Base-by-base conservation (phyloP, 2,329 filamentous ascomycete species). In the Talaromyces sp. region DNA sequence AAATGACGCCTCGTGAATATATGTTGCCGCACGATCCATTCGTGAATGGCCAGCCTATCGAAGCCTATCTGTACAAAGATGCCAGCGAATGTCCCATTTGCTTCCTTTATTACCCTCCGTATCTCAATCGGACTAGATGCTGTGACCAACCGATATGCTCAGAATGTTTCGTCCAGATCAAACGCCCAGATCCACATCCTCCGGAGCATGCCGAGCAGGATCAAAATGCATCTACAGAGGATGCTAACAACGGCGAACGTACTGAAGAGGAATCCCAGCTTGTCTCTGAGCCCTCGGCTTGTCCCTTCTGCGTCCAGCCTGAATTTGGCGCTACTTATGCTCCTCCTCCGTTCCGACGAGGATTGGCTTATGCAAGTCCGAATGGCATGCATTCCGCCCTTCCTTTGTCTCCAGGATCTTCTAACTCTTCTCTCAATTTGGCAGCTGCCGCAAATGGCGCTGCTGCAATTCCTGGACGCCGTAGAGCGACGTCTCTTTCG, bases 91-190 rank as follows among this genome's bases (percentile, higher is more conserved):
- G 94, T 69, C 93, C 94, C 5, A 96, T 99, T 63, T 99, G 94
- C 79, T 96, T 97, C 72, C 81, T 97, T 57, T 95, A 92, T 67
- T 99, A 97, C 66, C 94, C 94, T 0, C 92, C 92, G 3, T 95
- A 95, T 70, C 82, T 99, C 31, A 99, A 99, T 76, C 89, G 88
- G 65, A 99, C 94, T 0, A 83, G 94, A 65, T 99, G 94, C 72
- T 99, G 94, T 74, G 92, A 96, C 68, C 94, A 99, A 72, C 83
- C 90, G 6, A 97, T 99, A 64, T 99, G 94, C 77, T 97, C 92
- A 48, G 94, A 99, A 77, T 99, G 94, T 74, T 99, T 99, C 69
- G 94, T 99, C 3, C 94, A 99, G 74, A 99, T 99, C 72, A 97
- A 97, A 74, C 86, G 94, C 48, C 88, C 92, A 3, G 93, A 99